Evolutionary conservation across 2,329 filamentous ascomycete genomes (phyloP).

Genomic region (Metarhizium brunneum): DNA sequence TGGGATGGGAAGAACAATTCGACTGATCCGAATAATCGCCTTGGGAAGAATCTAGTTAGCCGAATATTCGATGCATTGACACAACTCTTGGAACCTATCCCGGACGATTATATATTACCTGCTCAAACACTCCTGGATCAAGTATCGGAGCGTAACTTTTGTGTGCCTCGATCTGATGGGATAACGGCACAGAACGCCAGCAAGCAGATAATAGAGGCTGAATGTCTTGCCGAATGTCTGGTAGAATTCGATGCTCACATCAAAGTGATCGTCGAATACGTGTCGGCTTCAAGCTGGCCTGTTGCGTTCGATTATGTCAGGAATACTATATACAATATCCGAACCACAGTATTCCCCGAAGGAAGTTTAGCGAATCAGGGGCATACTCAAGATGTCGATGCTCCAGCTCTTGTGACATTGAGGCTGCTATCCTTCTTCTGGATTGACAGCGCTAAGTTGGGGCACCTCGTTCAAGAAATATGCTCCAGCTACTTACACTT

Average conservation of each 20-base stretch:
- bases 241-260: conserved; percentile 44
- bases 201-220: conserved; percentile 11
- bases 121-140: conserved; percentile 49
- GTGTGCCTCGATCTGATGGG: conserved; percentile 21
- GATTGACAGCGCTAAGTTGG: conserved; percentile 54
- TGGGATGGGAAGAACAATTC: conserved; percentile 31
- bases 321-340: conserved; percentile 39
- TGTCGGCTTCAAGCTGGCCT: conserved; percentile 56
- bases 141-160: conserved; percentile 26
- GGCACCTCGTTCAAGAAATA: conserved; percentile 54
- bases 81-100: conserved; percentile 47
- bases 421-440: conserved; percentile 54
- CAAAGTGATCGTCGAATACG: conserved; percentile 50
- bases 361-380: conserved; percentile 24
- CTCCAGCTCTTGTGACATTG: conserved; percentile 41
- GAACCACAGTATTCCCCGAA: conserved; percentile 32
- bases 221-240: conserved; percentile 24
- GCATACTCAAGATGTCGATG: conserved; percentile 40
- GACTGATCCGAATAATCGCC: conserved; percentile 15
- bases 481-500: conserved; percentile 60
- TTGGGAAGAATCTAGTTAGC: conserved; percentile 42
- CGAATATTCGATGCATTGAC: conserved; percentile 48
- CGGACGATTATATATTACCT: conserved; percentile 47
- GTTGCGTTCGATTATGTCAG: conserved; percentile 50
- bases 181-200: conserved; percentile 9